These are phyloP conservation scores for Fusarium temperatum DNA, from an alignment of 2,329 filamentous ascomycete genomes.

Conservation along the genomic window DNA sequence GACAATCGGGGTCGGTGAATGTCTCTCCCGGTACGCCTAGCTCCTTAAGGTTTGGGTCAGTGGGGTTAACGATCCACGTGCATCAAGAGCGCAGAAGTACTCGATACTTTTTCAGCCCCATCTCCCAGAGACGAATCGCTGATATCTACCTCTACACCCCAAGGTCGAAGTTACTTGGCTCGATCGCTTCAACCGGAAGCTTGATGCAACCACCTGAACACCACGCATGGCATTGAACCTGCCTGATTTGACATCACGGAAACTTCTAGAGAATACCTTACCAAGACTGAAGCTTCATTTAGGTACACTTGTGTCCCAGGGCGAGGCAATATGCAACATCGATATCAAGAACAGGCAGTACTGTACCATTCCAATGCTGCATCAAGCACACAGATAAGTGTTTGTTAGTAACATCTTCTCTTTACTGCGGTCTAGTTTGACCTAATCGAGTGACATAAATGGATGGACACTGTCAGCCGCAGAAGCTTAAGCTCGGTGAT, in stretches of 20 bases:
- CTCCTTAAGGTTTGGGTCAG: slow-evolving; percentile 24
- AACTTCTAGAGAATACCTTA: slow-evolving; percentile 18
- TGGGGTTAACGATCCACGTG: slow-evolving; percentile 11
- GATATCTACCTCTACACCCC: no score
- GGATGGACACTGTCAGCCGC: neutral
- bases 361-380: no score
- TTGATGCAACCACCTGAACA: slow-evolving; percentile 16
- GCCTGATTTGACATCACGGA: slow-evolving; percentile 17
- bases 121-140: neutral
- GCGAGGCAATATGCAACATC: neutral
- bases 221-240: neutral
- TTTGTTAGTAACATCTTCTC: neutral
- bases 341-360: neutral
- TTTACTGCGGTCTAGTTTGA: no score
- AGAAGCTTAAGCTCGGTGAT: neutral
- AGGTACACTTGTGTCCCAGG: neutral
- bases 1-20: slow-evolving; percentile 33
- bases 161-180: neutral
- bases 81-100: neutral
- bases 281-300: neutral
- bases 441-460: no score
- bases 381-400: neutral
- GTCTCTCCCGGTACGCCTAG: slow-evolving; percentile 27
- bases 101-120: slow-evolving; percentile 3
- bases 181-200: neutral